Conservation (phyloP, 2,329 filamentous ascomycete genomes). For the Verticillium longisporum region DNA sequence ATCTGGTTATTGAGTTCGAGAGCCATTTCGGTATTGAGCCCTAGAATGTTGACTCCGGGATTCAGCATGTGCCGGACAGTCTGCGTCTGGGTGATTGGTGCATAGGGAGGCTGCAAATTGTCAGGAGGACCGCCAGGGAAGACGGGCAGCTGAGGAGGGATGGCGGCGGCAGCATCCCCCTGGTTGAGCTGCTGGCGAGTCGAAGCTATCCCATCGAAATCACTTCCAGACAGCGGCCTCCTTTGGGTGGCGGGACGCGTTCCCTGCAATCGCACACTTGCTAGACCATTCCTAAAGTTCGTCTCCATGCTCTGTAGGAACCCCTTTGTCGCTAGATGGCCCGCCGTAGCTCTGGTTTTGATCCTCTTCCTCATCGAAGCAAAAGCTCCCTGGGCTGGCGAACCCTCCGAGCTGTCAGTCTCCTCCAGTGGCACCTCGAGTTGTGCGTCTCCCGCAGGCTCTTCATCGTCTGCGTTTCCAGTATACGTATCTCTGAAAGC, state of each 20-base stretch:
- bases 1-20: not conserved
- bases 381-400: not conserved
- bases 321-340: not conserved
- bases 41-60: not conserved
- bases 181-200: too few species aligned
- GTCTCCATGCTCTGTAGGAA: not conserved
- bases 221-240: too few species aligned
- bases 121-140: not conserved
- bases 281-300: not conserved
- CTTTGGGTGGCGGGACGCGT: too few species aligned
- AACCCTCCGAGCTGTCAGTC: not conserved
- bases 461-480: not conserved
- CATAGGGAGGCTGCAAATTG: not conserved
- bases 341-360: not conserved
- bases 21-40: not conserved
- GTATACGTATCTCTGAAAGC: not conserved
- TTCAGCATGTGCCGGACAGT: not conserved
- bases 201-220: too few species aligned
- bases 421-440: not conserved
- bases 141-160: not conserved
- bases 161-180: too few species aligned
- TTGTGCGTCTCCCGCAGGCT: too few species aligned
- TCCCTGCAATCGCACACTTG: not conserved
- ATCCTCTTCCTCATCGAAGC: not conserved
- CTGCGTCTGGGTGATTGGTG: not conserved